A percentile compares a stretch with the other conserved stretches of the same genome.
Conservation (phyloP, 495 filamentous ascomycete genomes). For the Articulospora tetracladia region DNA sequence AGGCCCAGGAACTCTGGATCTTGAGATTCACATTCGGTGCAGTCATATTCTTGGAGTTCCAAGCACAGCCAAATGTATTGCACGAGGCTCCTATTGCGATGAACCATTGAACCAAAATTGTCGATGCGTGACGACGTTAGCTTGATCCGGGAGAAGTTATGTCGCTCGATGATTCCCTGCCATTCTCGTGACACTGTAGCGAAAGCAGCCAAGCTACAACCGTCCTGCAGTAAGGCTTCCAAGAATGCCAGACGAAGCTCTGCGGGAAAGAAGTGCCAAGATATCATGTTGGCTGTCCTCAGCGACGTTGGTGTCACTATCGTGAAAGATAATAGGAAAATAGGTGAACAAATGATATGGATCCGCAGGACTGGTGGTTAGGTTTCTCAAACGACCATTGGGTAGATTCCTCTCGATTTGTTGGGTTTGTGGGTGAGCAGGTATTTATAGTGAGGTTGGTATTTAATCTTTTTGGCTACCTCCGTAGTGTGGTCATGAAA, state of each 20-base stretch:
- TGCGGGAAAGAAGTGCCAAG: not conserved
- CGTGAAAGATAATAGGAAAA: not conserved
- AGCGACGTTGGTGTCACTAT: not conserved
- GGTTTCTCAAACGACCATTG: not conserved
- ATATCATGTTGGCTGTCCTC: not conserved
- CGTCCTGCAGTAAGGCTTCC: not conserved
- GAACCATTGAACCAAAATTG: constrained; percentile 30
- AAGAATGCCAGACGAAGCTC: not conserved
- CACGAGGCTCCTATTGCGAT: constrained; percentile 34
- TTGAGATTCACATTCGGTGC: constrained; percentile 24
- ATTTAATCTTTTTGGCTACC: not conserved
- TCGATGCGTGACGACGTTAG: constrained; percentile 30
- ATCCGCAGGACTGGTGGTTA: not conserved
- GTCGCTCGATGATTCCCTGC: constrained; percentile 33
- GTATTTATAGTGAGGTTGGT: not conserved
- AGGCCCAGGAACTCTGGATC: not conserved
- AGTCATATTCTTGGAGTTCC: constrained; percentile 33
- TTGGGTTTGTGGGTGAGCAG: not conserved
- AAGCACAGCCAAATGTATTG: constrained; percentile 36
- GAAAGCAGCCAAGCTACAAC: constrained; percentile 25
- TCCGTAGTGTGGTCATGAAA: not conserved
- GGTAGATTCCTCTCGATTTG: not conserved
- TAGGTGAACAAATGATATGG: not conserved
- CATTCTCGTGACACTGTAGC: constrained; percentile 38
- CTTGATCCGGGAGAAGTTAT: constrained; percentile 37